phyloP scores from a whole-genome alignment of 352 stramenopile species.

The Phytophthora uliginosa region DNA sequence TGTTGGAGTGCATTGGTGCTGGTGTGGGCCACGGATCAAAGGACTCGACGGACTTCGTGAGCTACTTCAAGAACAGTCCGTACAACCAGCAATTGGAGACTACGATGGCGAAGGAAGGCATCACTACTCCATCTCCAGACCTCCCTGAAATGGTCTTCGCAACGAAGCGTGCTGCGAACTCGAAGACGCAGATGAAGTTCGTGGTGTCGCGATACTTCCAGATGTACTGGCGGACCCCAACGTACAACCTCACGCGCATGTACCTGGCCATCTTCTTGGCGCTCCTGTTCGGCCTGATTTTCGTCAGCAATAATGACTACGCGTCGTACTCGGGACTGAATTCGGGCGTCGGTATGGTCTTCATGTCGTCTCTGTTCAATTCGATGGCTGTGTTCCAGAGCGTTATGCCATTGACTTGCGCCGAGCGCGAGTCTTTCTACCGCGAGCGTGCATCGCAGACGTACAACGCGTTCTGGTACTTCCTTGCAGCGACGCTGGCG shows the following conservation, averaged over 20 bases:
- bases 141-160: conserved; percentile 39
- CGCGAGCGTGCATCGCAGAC: conserved; percentile 84
- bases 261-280: conserved; percentile 70
- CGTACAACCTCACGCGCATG: conserved; percentile 75
- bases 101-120: conserved; percentile 35
- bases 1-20: conserved; percentile 66
- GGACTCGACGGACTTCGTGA: conserved; percentile 28
- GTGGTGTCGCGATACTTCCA: conserved; percentile 39
- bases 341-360: conserved; percentile 60
- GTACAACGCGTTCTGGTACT: conserved; percentile 79
- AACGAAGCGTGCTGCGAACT: conserved; percentile 36
- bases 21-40: background rate
- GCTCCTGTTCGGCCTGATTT: conserved; percentile 77
- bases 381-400: conserved; percentile 74
- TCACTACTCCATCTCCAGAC: conserved; percentile 25
- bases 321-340: conserved; percentile 45
- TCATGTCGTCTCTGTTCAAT: conserved; percentile 71
- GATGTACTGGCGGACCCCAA: conserved; percentile 62
- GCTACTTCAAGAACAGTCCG: conserved; percentile 35
- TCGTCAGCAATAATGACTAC: conserved; percentile 42
- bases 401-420: conserved; percentile 71
- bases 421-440: conserved; percentile 72
- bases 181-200: conserved; percentile 37
- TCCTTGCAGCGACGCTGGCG: conserved; percentile 45
- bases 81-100: conserved; percentile 18